Base-by-base conservation (phyloP, 2,329 filamentous ascomycete species). In the Calonectria hawksworthii region DNA sequence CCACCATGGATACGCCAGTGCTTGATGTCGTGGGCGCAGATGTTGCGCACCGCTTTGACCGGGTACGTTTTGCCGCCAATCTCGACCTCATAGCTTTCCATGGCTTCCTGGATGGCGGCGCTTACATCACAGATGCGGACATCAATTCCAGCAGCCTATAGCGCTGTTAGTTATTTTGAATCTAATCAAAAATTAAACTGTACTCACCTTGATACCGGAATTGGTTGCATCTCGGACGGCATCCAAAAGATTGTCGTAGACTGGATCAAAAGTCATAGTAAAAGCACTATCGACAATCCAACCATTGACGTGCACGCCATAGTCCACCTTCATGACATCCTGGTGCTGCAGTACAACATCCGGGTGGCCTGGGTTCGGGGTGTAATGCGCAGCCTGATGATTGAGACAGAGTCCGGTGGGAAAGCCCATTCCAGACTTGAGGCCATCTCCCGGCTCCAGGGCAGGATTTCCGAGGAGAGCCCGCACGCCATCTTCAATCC, bases 71-170 rank as follows among this genome's bases (percentile, higher is more conserved):
- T 92, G 70, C 95, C 94, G 81, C 92, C 90, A 75, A 97, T 91
- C 84, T 96, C 94, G 67, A 96, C 91, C 85, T 98, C 95, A 85
- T 97, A 96, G 85, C 94, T 96, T 86, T 98, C 95, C 95, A 98
- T 98, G 52, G 93, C 90, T 84, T 98, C 95, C 84, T 98, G 95
- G 76, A 98, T 96, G 1, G 90, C 91, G 4, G 91, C 94, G 73
- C 95, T 94, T 75, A 98, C 93, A 76, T 97, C 95, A 76, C 93
- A 92, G 83, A 98, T 93, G 67, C 96, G 92, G 41, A 95, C 95
- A 82, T 98, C 96, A 80, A 98, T 97, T 75, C 96, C 96, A 21
- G 96, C 95, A 2, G 78, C 71, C 80, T 82, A 6, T 9, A 11
- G 2, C 18, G 21, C 2, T 0, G 4, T 65, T 82, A 18, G 80